These are phyloP conservation scores for Chenopodium suecicum DNA, from an alignment of 148 eudicot species.

Conservation along the genomic window DNA sequence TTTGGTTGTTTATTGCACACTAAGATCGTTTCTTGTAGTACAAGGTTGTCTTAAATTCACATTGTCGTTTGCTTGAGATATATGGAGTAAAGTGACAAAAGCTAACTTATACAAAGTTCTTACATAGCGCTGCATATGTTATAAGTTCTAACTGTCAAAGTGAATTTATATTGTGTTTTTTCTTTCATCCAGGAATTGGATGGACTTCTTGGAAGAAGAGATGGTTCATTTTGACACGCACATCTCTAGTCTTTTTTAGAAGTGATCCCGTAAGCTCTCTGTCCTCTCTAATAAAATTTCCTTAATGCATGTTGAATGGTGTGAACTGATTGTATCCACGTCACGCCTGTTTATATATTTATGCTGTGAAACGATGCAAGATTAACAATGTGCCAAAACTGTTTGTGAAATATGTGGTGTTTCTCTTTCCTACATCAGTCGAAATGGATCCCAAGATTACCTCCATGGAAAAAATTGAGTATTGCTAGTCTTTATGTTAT, in stretches of 20 bases:
- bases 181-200: conserved; percentile 73
- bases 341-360: neutral
- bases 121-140: neutral
- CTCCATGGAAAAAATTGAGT: neutral
- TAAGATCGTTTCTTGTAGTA: neutral
- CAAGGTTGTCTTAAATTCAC: neutral
- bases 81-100: neutral
- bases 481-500: neutral
- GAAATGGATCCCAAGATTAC: neutral
- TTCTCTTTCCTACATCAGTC: neutral
- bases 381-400: neutral
- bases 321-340: neutral
- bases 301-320: neutral
- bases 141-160: neutral
- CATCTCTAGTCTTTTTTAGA: conserved; percentile 92
- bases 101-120: neutral
- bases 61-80: neutral
- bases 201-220: conserved; percentile 99
- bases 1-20: neutral
- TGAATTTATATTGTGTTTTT: conserved; percentile 10
- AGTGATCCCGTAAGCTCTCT: conserved; percentile 84
- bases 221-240: conserved; percentile 91
- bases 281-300: neutral
- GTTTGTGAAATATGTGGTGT: neutral
- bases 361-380: neutral